phyloP scores from a whole-genome alignment of 768 basidiomycete genomes.

The Brasilioporus rufonigricans region DNA sequence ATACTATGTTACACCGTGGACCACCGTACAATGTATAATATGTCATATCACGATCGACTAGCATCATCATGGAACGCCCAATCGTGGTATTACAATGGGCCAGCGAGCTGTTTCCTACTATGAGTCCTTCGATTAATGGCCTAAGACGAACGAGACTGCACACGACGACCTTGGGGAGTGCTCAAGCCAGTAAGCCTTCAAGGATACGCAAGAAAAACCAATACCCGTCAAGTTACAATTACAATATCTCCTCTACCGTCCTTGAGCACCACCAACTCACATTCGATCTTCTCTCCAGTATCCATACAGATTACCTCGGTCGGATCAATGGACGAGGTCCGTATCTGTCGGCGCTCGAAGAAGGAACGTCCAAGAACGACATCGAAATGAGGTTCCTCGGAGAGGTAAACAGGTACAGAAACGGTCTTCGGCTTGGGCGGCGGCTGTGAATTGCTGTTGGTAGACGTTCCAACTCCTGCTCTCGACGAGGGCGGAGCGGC shows the following conservation, averaged over 20 bases:
- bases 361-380: constrained; percentile 90
- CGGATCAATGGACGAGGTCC: constrained; percentile 76
- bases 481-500: constrained; percentile 3
- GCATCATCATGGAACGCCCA: not conserved
- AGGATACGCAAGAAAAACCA: not conserved
- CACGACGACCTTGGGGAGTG: not conserved
- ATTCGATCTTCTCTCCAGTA: constrained; percentile 87
- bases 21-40: not conserved
- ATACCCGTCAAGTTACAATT: constrained; percentile 58
- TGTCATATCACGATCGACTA: no score
- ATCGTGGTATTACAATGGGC: not conserved
- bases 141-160: not conserved
- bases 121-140: not conserved
- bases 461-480: not conserved
- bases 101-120: not conserved
- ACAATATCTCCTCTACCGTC: constrained; percentile 91
- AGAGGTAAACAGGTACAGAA: constrained; percentile 71
- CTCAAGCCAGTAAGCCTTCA: not conserved
- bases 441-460: not conserved
- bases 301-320: constrained; percentile 92
- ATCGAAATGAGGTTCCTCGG: constrained; percentile 95
- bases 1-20: not conserved
- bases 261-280: constrained; percentile 88
- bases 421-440: constrained; percentile 38
- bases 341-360: constrained; percentile 78